Evolutionary conservation across 352 stramenopile genomes (phyloP), one percentile per base, ranked within the genome.

Genomic region (Globisporangium uncinulatum): DNA sequence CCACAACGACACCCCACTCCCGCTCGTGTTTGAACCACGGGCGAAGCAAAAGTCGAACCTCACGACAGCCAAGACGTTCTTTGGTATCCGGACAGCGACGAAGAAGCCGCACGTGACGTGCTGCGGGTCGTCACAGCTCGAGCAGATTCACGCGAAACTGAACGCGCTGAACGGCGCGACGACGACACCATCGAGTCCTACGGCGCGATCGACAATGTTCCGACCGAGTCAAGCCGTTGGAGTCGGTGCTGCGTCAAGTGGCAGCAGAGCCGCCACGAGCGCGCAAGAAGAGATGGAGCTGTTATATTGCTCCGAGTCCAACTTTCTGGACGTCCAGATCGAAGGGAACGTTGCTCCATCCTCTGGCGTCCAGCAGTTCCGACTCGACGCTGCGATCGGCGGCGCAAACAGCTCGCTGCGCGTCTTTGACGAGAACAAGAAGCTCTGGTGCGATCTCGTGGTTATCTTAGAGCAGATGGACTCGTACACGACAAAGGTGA

Each of bases 391-490:
- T 39, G 65, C 67, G 0, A 67, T 84, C 2, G 72, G 76, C 24
- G 79, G 79, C 20, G 74, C 68, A 7, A 90, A 89, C 37, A 88
- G 78, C 34, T 79, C 73, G 0, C 68, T 91, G 21, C 75, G 85
- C 29, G 46, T 95, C 11, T 92, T 83, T 55, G 83, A 91, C 50
- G 81, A 95, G 37, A 62, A 61, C 6, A 77, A 74, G 20, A 78
- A 88, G 52, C 70, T 81, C 2, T 94, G 85, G 73, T 78, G 87
- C 41, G 85, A 95, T 50, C 54, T 95, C 15, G 80, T 89, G 31
- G 81, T 77, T 11, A 73, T 92, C 7, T 63, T 90, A 44, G 74
- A 87, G 29, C 79, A 89, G 60, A 49, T 88, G 0, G 79, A 88
- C 37, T 70, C 71, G 6, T 83, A 72, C 55, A 78, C 79, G 15